Evolutionary conservation across 1,284 basidiomycete genomes (phyloP).

Genomic region (Sparassis latifolia): DNA sequence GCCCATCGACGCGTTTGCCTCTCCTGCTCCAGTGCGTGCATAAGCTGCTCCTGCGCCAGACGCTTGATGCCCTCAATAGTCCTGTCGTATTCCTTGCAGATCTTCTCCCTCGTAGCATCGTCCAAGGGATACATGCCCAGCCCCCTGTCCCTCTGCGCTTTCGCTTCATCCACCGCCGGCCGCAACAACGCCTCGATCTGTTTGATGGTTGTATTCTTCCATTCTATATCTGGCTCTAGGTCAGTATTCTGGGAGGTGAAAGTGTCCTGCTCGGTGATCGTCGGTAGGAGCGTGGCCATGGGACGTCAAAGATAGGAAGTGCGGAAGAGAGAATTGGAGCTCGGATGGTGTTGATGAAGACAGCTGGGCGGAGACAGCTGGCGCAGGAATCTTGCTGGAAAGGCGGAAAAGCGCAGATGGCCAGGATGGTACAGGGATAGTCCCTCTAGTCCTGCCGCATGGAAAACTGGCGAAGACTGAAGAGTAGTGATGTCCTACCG

Average conservation of each 20-base stretch:
- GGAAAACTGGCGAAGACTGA: slow-evolving; percentile 8
- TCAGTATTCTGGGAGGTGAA: slow-evolving; percentile 21
- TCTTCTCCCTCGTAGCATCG: slow-evolving; percentile 23
- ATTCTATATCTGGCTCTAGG: slow-evolving; percentile 46
- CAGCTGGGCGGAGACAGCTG: slow-evolving; percentile 2
- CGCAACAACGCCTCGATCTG: slow-evolving; percentile 39
- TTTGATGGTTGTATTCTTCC: slow-evolving; percentile 38
- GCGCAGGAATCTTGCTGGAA: no score
- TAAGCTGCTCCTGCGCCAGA: slow-evolving; percentile 25
- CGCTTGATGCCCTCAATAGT: slow-evolving; percentile 30
- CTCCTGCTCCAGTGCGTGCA: slow-evolving; percentile 21
- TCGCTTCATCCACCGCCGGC: slow-evolving; percentile 42
- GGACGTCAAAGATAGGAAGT: not conserved
- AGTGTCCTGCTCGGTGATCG: slow-evolving; percentile 14
- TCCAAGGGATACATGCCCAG: slow-evolving; percentile 27
- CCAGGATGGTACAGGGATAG: not conserved
- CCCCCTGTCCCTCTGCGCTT: slow-evolving; percentile 32
- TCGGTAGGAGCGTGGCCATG: slow-evolving; percentile 17
- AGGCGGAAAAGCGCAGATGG: not conserved
- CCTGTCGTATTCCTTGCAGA: slow-evolving; percentile 31
- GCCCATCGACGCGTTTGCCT: slow-evolving; percentile 23
- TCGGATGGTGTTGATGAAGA: slow-evolving; percentile 1
- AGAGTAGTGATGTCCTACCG: slow-evolving; percentile 20
- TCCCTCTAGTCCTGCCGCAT: slow-evolving; percentile 9
- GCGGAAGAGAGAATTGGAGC: not conserved